Conservation (phyloP, 495 filamentous ascomycete genomes). For the Lepidopterella palustris region DNA sequence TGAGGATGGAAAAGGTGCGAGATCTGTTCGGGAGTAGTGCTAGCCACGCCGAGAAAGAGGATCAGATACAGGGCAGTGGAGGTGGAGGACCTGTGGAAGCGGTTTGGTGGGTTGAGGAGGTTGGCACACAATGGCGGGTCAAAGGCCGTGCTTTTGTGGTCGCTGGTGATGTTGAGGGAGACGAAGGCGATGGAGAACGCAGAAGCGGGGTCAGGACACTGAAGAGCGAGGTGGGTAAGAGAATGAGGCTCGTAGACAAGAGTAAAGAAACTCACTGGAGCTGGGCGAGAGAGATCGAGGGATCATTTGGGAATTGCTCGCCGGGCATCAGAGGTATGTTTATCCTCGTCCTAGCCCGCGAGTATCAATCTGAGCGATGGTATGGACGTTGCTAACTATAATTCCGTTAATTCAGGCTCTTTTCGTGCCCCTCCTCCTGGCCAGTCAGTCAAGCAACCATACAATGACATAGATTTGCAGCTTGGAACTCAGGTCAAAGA, state of each 20-base stretch:
- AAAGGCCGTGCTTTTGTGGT: slow-evolving; percentile 59
- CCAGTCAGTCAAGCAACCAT: slow-evolving; percentile 42
- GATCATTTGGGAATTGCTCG: slow-evolving; percentile 79
- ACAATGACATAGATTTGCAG: slow-evolving; percentile 46
- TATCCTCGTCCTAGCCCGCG: background rate
- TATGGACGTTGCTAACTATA: too few species aligned
- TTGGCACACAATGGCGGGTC: slow-evolving; percentile 76
- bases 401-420: slow-evolving; percentile 45
- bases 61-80: slow-evolving; percentile 45
- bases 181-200: slow-evolving; percentile 31
- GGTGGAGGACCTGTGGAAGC: slow-evolving; percentile 70
- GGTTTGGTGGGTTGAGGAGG: slow-evolving; percentile 71
- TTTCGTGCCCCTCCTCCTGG: slow-evolving; percentile 78
- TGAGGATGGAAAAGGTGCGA: slow-evolving; percentile 71
- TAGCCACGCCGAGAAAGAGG: slow-evolving; percentile 28
- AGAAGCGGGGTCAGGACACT: slow-evolving; percentile 44
- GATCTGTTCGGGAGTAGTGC: slow-evolving; percentile 53
- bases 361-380: background rate
- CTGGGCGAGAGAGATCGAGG: slow-evolving; percentile 61
- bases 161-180: slow-evolving; percentile 48
- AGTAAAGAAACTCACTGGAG: slow-evolving; percentile 31
- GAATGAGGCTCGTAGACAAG: slow-evolving; percentile 38
- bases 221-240: slow-evolving; percentile 41
- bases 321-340: slow-evolving; percentile 49
- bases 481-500: slow-evolving; percentile 65